Conservation (phyloP, 176 grass and related monocot species). For the Areca catechu region DNA sequence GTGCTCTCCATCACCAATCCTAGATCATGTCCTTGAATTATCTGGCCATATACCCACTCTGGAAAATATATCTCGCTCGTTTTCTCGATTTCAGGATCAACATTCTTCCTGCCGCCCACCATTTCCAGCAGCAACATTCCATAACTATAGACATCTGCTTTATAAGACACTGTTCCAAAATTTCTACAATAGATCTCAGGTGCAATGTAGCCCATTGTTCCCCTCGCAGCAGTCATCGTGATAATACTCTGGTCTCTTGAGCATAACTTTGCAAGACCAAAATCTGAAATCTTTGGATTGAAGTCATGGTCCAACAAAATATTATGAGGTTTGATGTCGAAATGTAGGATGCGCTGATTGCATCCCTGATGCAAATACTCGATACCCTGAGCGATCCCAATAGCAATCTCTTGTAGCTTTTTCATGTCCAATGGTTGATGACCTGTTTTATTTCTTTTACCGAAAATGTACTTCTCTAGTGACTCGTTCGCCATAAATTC, state of each 20-base stretch:
- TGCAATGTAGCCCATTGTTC: constrained; percentile 44
- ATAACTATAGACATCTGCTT: constrained; percentile 43
- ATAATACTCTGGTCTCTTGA: constrained; percentile 52
- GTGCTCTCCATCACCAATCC: not conserved
- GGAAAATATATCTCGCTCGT: constrained; percentile 27
- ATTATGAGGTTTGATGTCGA: constrained; percentile 63
- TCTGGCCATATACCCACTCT: constrained; percentile 31
- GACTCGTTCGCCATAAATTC: constrained; percentile 61
- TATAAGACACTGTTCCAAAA: constrained; percentile 27
- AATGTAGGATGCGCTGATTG: constrained; percentile 53
- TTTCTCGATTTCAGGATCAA: constrained; percentile 27
- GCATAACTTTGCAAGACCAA: constrained; percentile 55
- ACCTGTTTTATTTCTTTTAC: not conserved
- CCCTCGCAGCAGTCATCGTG: constrained; percentile 29
- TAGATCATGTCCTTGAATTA: constrained; percentile 8
- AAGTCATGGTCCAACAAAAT: constrained; percentile 42
- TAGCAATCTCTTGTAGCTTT: constrained; percentile 26
- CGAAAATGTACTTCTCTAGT: constrained; percentile 35
- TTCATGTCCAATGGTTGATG: not conserved
- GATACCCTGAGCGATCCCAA: constrained; percentile 43
- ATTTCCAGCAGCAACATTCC: constrained; percentile 47
- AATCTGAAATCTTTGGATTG: constrained; percentile 55
- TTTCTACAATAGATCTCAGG: constrained; percentile 33
- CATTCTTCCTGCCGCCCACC: constrained; percentile 42
- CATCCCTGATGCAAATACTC: constrained; percentile 61